Evolutionary conservation across 2,329 filamentous ascomycete genomes (phyloP).

Genomic region (Teratosphaeria zuluensis): DNA sequence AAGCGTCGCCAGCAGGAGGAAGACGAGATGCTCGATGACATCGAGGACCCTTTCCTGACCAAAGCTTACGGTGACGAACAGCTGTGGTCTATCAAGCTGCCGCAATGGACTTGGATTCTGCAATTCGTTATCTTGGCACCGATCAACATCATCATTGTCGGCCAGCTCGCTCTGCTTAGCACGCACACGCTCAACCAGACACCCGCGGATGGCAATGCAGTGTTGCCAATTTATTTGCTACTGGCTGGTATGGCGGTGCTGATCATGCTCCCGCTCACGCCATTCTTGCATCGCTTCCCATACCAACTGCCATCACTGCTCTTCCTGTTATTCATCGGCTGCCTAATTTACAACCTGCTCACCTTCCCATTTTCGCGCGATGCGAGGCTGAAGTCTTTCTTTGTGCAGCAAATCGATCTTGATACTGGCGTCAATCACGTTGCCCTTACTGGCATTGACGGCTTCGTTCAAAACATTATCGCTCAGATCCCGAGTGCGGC

Average conservation of each 20-base stretch:
- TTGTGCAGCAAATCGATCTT: conserved; percentile 71
- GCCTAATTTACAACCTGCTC: conserved; percentile 73
- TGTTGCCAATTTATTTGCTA: conserved; percentile 61
- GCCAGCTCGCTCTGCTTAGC: conserved; percentile 64
- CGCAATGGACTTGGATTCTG: conserved; percentile 76
- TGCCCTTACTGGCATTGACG: conserved; percentile 56
- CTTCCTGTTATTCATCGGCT: conserved; percentile 61
- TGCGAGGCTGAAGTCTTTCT: conserved; percentile 77
- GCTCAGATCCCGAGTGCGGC: conserved; percentile 59
- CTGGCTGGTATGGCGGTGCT: conserved; percentile 60
- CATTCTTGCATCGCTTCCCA: conserved; percentile 78
- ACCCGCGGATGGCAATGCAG: conserved; percentile 67
- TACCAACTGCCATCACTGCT: conserved; percentile 73
- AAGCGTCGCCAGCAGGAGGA: conserved; percentile 29
- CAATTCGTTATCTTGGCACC: conserved; percentile 76
- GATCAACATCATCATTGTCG: conserved; percentile 65
- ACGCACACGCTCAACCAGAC: conserved; percentile 70
- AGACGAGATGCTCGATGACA: conserved; percentile 21
- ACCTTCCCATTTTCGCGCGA: conserved; percentile 80
- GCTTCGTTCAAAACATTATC: conserved; percentile 59
- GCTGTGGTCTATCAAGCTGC: conserved; percentile 69
- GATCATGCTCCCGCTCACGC: conserved; percentile 64
- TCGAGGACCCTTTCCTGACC: conserved; percentile 18
- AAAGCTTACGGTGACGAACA: conserved; percentile 63
- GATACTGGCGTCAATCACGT: conserved; percentile 60